Base-by-base conservation (phyloP, 306 rosid genomes). In the Dicorynia guianensis region DNA sequence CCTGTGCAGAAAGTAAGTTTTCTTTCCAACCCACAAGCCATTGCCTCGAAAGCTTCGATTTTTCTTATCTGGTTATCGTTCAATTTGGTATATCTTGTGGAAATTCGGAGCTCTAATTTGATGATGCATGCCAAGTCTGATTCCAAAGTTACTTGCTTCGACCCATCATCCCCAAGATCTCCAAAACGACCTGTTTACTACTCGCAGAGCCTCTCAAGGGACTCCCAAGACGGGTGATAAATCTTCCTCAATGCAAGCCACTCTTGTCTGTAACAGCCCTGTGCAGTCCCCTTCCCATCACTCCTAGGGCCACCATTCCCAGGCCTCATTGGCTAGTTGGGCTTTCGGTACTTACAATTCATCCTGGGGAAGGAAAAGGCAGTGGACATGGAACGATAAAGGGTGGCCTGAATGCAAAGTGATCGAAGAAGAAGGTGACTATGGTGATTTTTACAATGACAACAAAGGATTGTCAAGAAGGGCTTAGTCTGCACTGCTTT, bases 211-310 rank as follows among this genome's bases (percentile, higher is more conserved):
- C 98, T 97, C 0, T 88, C 94, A 0, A 66, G 88, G 30, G 96
- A 94, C 30, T 94, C 98, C 30, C 83, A 89, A 79, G 97, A 89
- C 75, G n/a, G 96, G 94, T 19, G 92, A 91, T 57, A 93, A 93
- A 53, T 86, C 89, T 0, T 86, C 86, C 4, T 52, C 85, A 5
- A 56, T 79, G 80, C 97, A 88, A 8, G 84, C 87, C 44, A 80
- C 90, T 46, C 91, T 84, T 5, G 88, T 83, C 19, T 77, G 40
- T 69, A 79, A 81, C 52, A 88, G 91, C 58, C 97, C 98, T 9
- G 71, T 44, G 74, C 87, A 90, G 4, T 90, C 91, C 68, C 97
- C 95, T 5, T 80, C 90, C 1, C 98, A 88, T 71, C 92, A 90
- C 1, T 91, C 93, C 12, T 89, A 79, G 46, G 84, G 83, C 10